Conservation (phyloP, 192 early-diverging fungal species). For the Coemansia sp. region DNA sequence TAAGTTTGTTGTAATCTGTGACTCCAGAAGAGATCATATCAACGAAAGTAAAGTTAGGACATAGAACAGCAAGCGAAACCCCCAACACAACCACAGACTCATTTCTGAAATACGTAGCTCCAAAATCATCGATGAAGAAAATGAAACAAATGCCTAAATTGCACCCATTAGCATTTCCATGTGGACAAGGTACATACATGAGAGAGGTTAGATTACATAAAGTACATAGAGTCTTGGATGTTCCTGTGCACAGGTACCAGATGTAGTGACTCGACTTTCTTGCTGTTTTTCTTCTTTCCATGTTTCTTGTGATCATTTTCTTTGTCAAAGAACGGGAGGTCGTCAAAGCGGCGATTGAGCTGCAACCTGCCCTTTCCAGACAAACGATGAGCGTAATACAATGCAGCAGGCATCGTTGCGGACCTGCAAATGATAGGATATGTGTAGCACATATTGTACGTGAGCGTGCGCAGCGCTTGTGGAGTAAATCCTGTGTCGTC, state of each 20-base stretch:
- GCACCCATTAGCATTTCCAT: too few relatives aligned
- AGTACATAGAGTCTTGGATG: constrained; percentile 36
- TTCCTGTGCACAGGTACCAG: constrained; percentile 32
- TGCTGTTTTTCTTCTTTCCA: background rate
- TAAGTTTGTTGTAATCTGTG: too few relatives aligned
- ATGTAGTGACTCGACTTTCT: background rate
- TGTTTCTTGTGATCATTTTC: background rate
- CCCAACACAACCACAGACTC: too few relatives aligned
- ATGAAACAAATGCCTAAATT: too few relatives aligned
- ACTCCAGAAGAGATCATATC: too few relatives aligned
- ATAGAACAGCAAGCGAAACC: too few relatives aligned
- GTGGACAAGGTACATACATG: too few relatives aligned
- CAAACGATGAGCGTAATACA: constrained; percentile 48
- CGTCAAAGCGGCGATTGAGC: constrained; percentile 12
- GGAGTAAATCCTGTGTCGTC: constrained; percentile 19
- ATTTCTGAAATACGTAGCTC: too few relatives aligned
- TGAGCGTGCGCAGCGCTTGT: constrained; percentile 13
- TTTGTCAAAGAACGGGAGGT: constrained; percentile 8
- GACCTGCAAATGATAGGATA: constrained; percentile 27
- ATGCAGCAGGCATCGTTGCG: constrained; percentile 31
- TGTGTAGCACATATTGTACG: constrained; percentile 27
- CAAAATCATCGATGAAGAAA: too few relatives aligned
- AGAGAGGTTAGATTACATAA: constrained; percentile 12
- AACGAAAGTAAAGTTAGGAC: too few relatives aligned
- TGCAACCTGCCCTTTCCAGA: constrained; percentile 34